Conservation (phyloP, 164 flowering plant genomes). For the Annona cherimola region DNA sequence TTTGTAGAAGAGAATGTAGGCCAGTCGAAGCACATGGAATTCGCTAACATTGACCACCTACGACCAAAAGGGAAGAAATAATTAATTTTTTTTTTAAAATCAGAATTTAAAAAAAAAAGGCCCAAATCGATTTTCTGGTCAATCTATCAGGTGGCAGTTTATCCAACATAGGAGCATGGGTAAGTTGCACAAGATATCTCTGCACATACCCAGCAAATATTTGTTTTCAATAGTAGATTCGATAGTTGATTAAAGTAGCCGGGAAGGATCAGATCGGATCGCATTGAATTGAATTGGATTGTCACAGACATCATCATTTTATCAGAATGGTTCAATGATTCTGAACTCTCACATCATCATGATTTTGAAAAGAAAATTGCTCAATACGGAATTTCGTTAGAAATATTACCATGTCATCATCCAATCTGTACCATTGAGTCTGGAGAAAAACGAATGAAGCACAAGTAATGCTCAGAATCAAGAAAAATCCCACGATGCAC, state of each 20-base stretch:
- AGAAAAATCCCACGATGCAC: constrained; percentile 60
- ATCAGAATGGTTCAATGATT: background rate
- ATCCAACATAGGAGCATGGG: background rate
- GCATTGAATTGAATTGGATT: background rate
- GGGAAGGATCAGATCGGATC: background rate
- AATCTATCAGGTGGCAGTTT: background rate
- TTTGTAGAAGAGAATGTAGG: constrained; percentile 82
- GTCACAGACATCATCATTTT: background rate
- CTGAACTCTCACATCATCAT: background rate
- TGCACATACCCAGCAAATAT: background rate
- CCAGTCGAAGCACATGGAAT: constrained; percentile 54
- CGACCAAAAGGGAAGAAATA: background rate
- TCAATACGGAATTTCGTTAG: background rate
- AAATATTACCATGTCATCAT: constrained; percentile 66
- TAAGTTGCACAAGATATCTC: background rate
- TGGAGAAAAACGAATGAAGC: constrained; percentile 63
- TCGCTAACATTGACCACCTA: constrained; percentile 19
- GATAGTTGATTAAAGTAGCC: background rate
- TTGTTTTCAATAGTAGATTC: background rate
- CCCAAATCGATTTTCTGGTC: background rate
- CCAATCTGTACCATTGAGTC: constrained; percentile 60
- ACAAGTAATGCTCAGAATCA: constrained; percentile 74
- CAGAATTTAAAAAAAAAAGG: too few species aligned
- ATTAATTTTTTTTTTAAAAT: background rate
- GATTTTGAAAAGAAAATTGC: background rate